Conservation (phyloP, 768 basidiomycete genomes). For the Naganishia kalamii region DNA sequence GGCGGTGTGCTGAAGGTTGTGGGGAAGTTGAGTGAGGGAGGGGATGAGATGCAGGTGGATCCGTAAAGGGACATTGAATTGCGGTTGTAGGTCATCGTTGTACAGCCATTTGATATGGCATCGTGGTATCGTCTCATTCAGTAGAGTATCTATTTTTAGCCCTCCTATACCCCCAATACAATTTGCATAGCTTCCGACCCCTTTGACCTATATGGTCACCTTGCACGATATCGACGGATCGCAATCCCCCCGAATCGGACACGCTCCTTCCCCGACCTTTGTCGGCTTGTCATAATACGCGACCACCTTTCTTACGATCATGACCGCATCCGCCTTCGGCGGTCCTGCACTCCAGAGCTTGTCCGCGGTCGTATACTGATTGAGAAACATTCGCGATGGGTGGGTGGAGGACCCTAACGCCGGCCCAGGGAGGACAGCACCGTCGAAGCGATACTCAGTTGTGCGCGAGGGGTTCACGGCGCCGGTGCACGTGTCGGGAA, state of each 20-base stretch:
- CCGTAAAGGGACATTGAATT: too few species aligned
- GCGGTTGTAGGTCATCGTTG: too few species aligned
- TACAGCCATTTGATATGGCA: too few species aligned
- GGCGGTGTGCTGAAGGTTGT: conserved; percentile 44
- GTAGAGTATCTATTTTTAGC: too few species aligned
- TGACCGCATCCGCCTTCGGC: not conserved
- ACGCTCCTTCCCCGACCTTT: not conserved
- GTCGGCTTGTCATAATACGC: not conserved
- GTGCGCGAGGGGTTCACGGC: too few species aligned
- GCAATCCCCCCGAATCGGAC: not conserved
- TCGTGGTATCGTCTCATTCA: too few species aligned
- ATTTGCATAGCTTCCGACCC: too few species aligned
- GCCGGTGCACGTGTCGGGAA: too few species aligned
- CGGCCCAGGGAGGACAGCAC: not conserved
- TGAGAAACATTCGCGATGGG: not conserved
- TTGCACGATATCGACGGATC: too few species aligned
- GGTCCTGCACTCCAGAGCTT: not conserved
- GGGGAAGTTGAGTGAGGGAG: conserved; percentile 31
- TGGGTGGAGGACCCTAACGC: not conserved
- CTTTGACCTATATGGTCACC: too few species aligned
- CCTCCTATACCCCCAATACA: too few species aligned
- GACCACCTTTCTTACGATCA: not conserved
- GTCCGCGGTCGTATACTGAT: not conserved
- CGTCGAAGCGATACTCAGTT: not conserved
- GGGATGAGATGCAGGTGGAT: not conserved